Evolutionary conservation across 441 rosid genomes (phyloP), one percentile per base, ranked within the genome.

Genomic region (Populus tomentosa): DNA sequence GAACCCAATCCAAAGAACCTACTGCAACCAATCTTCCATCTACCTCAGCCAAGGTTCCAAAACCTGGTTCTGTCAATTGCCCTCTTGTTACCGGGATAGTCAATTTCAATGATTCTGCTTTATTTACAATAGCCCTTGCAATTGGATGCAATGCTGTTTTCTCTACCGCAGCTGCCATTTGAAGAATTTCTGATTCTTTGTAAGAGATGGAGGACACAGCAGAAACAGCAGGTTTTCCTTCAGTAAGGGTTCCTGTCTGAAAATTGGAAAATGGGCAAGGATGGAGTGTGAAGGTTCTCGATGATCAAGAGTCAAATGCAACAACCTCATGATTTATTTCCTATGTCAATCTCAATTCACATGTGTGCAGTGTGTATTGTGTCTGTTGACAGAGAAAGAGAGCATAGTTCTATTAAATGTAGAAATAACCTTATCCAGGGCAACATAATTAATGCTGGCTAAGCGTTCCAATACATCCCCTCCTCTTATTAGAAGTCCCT

Each of bases 221-320:
- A 77, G 90, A 86, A 77, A 95, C 95, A 6, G 89, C 71, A 65
- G 97, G 97, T 86, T 85, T 91, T 85, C 99, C 97, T 89, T 91
- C 97, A 9, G 97, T 91, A 62, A 95, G 97, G 70, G 99, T 95
- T 59, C 99, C 97, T 28, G 99, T 95, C 99, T 92, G 86, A 78
- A 80, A 32, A 62, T 69, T 75, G 65, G 65, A 79, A 46, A 78
- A 65, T n/a, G 65, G 66, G 33, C 35, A 32, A 67, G 23, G 66
- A 46, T 28, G 10, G 75, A 32, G 38, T 13, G 26, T 35, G 50
- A 68, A 42, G 9, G 20, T 70, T 64, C 53, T 11, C 32, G 68
- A 67, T 6, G 23, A 62, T 72, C 50, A 59, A 53, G 24, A 73
- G 28, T 10, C 63, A 42, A 46, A 26, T 24, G 68, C 79, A 61